These are phyloP conservation scores for Vitis hybrid DNA, from an alignment of 177 flowering plant genomes.

Conservation along the genomic window DNA sequence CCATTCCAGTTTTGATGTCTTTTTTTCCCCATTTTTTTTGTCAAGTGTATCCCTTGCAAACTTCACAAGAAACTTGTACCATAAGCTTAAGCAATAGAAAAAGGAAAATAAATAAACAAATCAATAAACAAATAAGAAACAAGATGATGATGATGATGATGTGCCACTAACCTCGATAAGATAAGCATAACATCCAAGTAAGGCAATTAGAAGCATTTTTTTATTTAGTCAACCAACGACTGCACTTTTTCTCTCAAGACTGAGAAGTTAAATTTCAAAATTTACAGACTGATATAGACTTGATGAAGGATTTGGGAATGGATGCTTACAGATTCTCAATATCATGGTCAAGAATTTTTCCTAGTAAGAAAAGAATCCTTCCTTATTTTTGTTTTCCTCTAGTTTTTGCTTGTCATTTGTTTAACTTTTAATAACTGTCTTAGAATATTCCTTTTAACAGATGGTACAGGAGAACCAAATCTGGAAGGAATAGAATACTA, in stretches of 20 bases:
- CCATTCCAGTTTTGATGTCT: background rate
- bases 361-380: constrained; percentile 46
- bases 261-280: background rate
- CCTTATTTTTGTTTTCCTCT: background rate
- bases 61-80: background rate
- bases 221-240: constrained; percentile 10
- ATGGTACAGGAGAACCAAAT: constrained; percentile 83
- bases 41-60: constrained; percentile 2
- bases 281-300: constrained; percentile 67
- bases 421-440: background rate
- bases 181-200: constrained; percentile 3
- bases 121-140: background rate
- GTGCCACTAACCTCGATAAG: constrained; percentile 4
- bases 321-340: constrained; percentile 93
- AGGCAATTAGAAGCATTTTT: background rate
- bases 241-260: background rate
- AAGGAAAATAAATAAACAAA: background rate
- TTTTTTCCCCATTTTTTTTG: background rate
- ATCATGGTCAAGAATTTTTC: constrained; percentile 89
- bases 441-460: constrained; percentile 27
- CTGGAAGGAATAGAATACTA: constrained; percentile 72
- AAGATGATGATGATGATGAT: constrained; percentile 12
- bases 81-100: no score
- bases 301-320: constrained; percentile 89
- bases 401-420: background rate